Percentiles rank a stretch among this genome's conserved stretches.
phyloP scores from a whole-genome alignment of 345 rosid genomes.

The Stellera chamaejasme region DNA sequence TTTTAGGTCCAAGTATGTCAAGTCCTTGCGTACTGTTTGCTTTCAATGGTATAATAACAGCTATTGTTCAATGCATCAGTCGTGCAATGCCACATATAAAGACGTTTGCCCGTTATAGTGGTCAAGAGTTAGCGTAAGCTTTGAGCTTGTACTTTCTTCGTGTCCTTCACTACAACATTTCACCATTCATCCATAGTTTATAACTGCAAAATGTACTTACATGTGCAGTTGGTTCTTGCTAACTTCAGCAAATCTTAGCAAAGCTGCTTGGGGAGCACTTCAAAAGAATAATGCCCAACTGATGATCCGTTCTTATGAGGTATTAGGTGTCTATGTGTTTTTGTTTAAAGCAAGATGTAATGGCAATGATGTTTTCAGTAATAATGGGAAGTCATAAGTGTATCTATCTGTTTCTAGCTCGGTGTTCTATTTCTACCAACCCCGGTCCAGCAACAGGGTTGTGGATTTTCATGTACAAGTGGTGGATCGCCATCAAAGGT shows the following conservation, averaged over 20 bases:
- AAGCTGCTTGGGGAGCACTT: slow-evolving; percentile 97
- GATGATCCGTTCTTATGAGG: slow-evolving; percentile 97
- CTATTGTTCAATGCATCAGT: slow-evolving; percentile 28
- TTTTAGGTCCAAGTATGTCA: not conserved
- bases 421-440: slow-evolving; percentile 80
- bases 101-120: slow-evolving; percentile 74
- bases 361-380: not conserved
- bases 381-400: not conserved
- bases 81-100: slow-evolving; percentile 96
- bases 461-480: slow-evolving; percentile 54
- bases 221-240: slow-evolving; percentile 72
- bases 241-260: slow-evolving; percentile 92
- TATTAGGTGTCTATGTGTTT: slow-evolving; percentile 9
- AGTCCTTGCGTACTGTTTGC: not conserved
- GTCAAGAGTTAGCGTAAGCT: slow-evolving; percentile 79
- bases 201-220: slow-evolving; percentile 5
- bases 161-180: not conserved
- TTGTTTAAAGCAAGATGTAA: not conserved
- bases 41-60: not conserved
- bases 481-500: slow-evolving; percentile 28
- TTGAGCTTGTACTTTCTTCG: slow-evolving; percentile 1
- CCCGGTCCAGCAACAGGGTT: slow-evolving; percentile 16
- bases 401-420: slow-evolving; percentile 28
- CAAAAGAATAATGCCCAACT: slow-evolving; percentile 91
- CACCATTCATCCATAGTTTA: slow-evolving; percentile 1